Base-by-base conservation (phyloP, 148 eudicot species). In the Bassia scoparia region DNA sequence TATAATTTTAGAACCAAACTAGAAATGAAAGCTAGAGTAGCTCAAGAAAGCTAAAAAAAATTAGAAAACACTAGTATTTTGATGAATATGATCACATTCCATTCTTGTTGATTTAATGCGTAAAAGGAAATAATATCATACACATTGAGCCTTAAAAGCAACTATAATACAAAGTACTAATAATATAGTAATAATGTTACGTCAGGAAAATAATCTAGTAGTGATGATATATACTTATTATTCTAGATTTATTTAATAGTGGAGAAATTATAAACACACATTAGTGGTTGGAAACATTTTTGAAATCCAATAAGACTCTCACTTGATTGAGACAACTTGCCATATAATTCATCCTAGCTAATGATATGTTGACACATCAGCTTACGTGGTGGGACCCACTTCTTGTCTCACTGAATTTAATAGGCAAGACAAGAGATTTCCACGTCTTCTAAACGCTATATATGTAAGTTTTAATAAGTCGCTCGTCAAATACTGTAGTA, bases 271-370 rank as follows among this genome's bases (percentile, higher is more conserved):
- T 35, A 20, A 63, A 34, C 46, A 37, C n/a, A n/a, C n/a, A n/a
- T n/a, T 23, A 37, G 18, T 65, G 29, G 50, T n/a, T 65, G 49
- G 68, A 38, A 50, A 16, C 67, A 31, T 60, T 38, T 38, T 65
- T 65, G 34, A 58, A 18, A 23, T 55, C 60, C 27, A 15, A 55
- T n/a, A 55, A 9, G 46, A 35, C 46, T 21, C 14, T 23, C 66
- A 61, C 34, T 11, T 18, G 46, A 63, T 63, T 35, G 67, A 46
- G 67, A 63, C 67, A 63, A n/a, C 67, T 63, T 35, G 67, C 46
- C 67, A 63, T 21, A 35, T 24, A 63, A 34, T 35, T 37, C 9
- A 37, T 33, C 35, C 0, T 63, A 37, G n/a, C 46, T 20, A 63
- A 63, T 63, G 0, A 63, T 21, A 31, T 34, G 27, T 34, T 37